Base-by-base conservation (phyloP, 192 early-diverging fungal genomes). In the Obelidium mucronatum region DNA sequence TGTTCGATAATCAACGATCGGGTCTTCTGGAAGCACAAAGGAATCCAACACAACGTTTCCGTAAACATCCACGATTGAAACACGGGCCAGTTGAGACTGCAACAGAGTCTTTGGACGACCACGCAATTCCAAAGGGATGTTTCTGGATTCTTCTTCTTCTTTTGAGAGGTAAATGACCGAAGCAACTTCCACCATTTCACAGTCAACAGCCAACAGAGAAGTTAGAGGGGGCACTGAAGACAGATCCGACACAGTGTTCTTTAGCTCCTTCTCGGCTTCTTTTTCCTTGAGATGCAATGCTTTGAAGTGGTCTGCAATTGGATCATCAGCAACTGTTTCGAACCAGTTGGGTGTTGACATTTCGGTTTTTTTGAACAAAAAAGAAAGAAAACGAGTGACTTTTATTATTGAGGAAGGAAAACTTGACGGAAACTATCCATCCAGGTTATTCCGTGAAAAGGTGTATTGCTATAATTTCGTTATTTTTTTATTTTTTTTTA, bases 1-100 rank as follows among this genome's bases (percentile, higher is more conserved):
- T 3, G 96, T 97, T 48, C 93, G 90, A 71, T 91, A 97, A 77
- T 97, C 95, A 0, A 93, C 93, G 24, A 97, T 93, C 2, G 73
- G 68, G 64, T 96, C 94, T 62, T 83, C 34, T 2, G 96, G 94
- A 51, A 82, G 73, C 1, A 95, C 95, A 78, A 87, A 96, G 0
- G 84, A 84, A 85, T 97, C 96, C 60, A 95, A 78, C 2, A 97
- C 74, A 0, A 90, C 83, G 17, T 91, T 89, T 1, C 96, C 96
- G 71, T 94, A 84, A 79, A 85, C 95, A 83, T 97, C 96, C 51
- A 96, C 93, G 13, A 97, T 78, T 34, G 88, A 90, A 6, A 96
- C 92, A 35, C 95, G 83, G 1, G 94, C 96, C 51, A 97, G 74
- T 40, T 89, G 90, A 26, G 94, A 93, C 34, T 92, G 79, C n/a